Conservation (phyloP, 352 stramenopile species). For the Globisporangium parvum region DNA sequence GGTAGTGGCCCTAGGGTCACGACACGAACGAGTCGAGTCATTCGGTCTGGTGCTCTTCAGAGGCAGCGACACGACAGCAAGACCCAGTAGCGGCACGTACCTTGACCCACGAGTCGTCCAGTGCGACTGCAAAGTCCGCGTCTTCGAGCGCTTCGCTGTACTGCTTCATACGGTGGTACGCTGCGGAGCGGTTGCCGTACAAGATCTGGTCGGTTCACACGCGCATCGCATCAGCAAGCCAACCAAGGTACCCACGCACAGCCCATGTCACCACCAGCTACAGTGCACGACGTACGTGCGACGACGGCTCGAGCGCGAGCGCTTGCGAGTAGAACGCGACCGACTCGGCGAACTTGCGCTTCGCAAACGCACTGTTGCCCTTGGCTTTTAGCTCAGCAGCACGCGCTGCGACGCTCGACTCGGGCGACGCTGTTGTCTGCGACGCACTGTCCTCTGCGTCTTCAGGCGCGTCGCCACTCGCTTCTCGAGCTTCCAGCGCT, state of each 20-base stretch:
- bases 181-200: slow-evolving; percentile 76
- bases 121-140: slow-evolving; percentile 47
- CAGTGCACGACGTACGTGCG: slow-evolving; percentile 40
- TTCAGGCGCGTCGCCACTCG: slow-evolving; percentile 21
- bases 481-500: slow-evolving; percentile 68
- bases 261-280: not conserved
- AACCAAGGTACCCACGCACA: not conserved
- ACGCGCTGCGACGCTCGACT: slow-evolving; percentile 4
- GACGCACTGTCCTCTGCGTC: slow-evolving; percentile 23
- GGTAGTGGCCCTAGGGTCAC: slow-evolving; percentile 59
- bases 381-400: slow-evolving; percentile 57
- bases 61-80: not conserved
- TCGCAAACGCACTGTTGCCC: slow-evolving; percentile 75
- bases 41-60: not conserved
- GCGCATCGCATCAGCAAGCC: not conserved
- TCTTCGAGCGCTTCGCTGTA: slow-evolving; percentile 59
- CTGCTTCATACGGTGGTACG: slow-evolving; percentile 67
- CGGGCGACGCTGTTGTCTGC: not conserved
- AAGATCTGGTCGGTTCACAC: slow-evolving; percentile 42
- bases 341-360: slow-evolving; percentile 68
- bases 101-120: slow-evolving; percentile 78
- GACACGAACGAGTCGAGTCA: not conserved
- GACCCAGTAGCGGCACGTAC: slow-evolving; percentile 10
- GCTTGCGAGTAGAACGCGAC: slow-evolving; percentile 86
- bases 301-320: slow-evolving; percentile 65